These are phyloP conservation scores for Gossypium gossypioides DNA, from an alignment of 441 rosid species.

Conservation along the genomic window DNA sequence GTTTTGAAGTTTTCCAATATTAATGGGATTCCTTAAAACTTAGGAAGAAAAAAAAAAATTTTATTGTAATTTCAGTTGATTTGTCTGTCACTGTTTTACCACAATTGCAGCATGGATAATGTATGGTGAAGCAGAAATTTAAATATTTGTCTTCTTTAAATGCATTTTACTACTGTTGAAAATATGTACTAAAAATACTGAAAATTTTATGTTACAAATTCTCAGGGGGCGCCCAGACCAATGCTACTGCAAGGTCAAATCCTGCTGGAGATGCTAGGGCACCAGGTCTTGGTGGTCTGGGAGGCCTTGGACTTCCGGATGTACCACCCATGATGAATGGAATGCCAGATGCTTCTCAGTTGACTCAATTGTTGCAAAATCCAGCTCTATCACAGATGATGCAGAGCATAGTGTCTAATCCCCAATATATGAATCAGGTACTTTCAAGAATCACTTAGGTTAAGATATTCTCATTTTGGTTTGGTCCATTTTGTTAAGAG, in stretches of 20 bases:
- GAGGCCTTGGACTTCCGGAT: constrained; percentile 40
- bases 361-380: constrained; percentile 51
- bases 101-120: background rate
- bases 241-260: constrained; percentile 28
- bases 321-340: constrained; percentile 33
- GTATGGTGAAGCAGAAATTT: background rate
- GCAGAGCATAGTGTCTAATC: constrained; percentile 49
- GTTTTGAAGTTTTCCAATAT: background rate
- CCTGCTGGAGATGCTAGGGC: constrained; percentile 31
- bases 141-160: background rate
- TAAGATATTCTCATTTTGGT: background rate
- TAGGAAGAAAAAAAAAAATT: background rate
- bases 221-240: constrained; percentile 38
- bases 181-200: background rate
- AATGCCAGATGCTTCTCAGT: constrained; percentile 40
- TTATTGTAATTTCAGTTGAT: background rate
- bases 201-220: constrained; percentile 6
- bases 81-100: background rate
- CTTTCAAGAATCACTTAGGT: constrained; percentile 2
- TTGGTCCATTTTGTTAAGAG: constrained; percentile 7
- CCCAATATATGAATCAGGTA: constrained; percentile 66
- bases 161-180: background rate
- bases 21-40: background rate
- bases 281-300: constrained; percentile 33
- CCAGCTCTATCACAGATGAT: constrained; percentile 58